These are phyloP conservation scores for Myxozyma kluyveri DNA, from an alignment of 805 yeast species.

Conservation along the genomic window DNA sequence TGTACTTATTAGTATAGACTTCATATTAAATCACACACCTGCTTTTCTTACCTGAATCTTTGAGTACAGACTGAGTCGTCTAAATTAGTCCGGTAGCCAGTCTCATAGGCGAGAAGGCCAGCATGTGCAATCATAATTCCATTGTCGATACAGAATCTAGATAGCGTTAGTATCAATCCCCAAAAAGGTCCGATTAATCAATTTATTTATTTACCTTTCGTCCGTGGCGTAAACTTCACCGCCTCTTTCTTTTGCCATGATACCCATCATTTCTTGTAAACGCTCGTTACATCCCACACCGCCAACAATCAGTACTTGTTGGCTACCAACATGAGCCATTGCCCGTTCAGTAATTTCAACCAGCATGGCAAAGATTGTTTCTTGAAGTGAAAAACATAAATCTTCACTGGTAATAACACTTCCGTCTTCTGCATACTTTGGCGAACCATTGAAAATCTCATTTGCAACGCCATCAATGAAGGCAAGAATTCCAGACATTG, in stretches of 20 bases:
- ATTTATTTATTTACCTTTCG: slow-evolving; percentile 51
- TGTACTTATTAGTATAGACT: too few relatives aligned
- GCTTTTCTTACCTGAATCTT: slow-evolving; percentile 56
- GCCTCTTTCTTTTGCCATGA: slow-evolving; percentile 84
- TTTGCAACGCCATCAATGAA: slow-evolving; percentile 77
- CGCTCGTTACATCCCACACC: slow-evolving; percentile 97
- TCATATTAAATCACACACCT: too few relatives aligned
- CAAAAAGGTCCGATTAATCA: neutral
- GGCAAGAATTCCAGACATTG: slow-evolving; percentile 94
- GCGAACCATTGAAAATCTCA: slow-evolving; percentile 54
- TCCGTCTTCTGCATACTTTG: slow-evolving; percentile 40
- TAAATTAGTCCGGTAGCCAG: slow-evolving; percentile 63
- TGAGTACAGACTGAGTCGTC: slow-evolving; percentile 84
- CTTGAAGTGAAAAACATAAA: slow-evolving; percentile 89
- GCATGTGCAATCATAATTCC: slow-evolving; percentile 99
- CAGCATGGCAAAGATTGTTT: slow-evolving; percentile 88
- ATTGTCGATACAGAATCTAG: slow-evolving; percentile 85
- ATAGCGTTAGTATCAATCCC: neutral
- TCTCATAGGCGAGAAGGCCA: slow-evolving; percentile 79
- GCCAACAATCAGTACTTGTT: slow-evolving; percentile 91
- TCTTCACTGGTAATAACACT: slow-evolving; percentile 74
- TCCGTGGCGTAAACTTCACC: slow-evolving; percentile 94
- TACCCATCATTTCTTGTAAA: slow-evolving; percentile 93
- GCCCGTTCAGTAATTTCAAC: slow-evolving; percentile 98
- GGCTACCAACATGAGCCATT: slow-evolving; percentile 91